A percentile compares a stretch with the other conserved stretches of the same genome.
phyloP scores from a whole-genome alignment of 2,329 filamentous ascomycete species.

The Colletotrichum liaoningense region DNA sequence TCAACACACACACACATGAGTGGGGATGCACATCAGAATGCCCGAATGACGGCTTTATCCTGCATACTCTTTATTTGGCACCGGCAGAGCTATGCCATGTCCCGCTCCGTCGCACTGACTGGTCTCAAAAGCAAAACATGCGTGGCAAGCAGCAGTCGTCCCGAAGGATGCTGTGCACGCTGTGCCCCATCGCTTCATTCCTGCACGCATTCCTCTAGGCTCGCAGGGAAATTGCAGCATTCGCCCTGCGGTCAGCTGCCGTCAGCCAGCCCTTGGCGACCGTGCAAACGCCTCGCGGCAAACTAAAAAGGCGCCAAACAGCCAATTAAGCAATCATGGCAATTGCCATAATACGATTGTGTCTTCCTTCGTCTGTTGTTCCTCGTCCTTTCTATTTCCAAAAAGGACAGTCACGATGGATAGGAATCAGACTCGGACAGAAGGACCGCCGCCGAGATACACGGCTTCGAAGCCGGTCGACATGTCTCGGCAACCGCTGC shows the following conservation, averaged over 20 bases:
- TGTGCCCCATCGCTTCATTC: constrained; percentile 26
- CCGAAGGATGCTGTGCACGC: constrained; percentile 21
- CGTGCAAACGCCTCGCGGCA: constrained; percentile 26
- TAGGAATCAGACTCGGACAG: constrained; percentile 9
- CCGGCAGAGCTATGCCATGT: neutral
- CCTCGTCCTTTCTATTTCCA: neutral
- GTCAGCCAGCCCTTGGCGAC: constrained; percentile 33
- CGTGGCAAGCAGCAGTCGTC: constrained; percentile 3
- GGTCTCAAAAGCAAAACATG: constrained; percentile 19
- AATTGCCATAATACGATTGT: constrained; percentile 33
- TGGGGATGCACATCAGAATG: neutral
- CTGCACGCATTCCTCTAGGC: constrained; percentile 16
- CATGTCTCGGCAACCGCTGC: constrained; percentile 28
- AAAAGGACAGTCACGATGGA: constrained; percentile 16
- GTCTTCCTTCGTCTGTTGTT: constrained; percentile 11
- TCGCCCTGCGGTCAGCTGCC: constrained; percentile 35
- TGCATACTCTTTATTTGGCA: neutral
- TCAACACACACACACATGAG: neutral
- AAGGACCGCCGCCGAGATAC: constrained; percentile 23
- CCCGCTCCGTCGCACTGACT: constrained; percentile 1
- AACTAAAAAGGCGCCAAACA: constrained; percentile 26
- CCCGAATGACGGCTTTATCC: neutral
- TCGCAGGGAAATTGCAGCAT: constrained; percentile 25
- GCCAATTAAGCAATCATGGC: constrained; percentile 3
- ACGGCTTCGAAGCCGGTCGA: constrained; percentile 19